Base-by-base conservation (phyloP, 345 rosid genomes). In the Eucalyptus sp. region DNA sequence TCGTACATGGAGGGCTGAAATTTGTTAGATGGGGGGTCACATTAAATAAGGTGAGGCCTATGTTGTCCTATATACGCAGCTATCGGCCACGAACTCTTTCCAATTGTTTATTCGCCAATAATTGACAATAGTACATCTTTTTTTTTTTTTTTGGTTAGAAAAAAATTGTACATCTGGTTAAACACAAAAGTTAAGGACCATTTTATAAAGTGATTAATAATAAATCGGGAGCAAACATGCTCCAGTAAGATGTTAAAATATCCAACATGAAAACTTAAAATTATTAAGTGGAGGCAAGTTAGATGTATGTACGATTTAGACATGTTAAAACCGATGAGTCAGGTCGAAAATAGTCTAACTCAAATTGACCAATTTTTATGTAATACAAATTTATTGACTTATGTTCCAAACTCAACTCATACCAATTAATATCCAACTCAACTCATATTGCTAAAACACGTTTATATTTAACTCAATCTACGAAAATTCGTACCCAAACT, bases 301-400 rank as follows among this genome's bases (percentile, higher is more conserved):
- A 20, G 25, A 54, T 54, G 27, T 54, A 54, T 22, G 27, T 22
- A 54, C 1, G 2, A 22, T 22, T 22, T 54, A 20, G 27, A 54
- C 27, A 22, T 25, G 0, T 24, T 25, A 24, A 56, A 56, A 22
- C 0, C 10, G 0, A 25, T 56, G 0, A 25, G 29, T 1, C 0
- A 1, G 13, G 0, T 56, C 0, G 1, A 24, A 56, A 56, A 56
- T 56, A 56, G 1, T 24, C 0, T 2, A 24, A 56, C 1, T 56
- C 1, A 56, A 56, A 56, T 56, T 56, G 3, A 9, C 1, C 6
- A 24, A 18, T 52, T 52, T 52, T 52, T 10, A 52, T 3, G 0
- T 52, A 20, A 52, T 52, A 52, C 10, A 52, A 52, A 52, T 20
- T 18, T 52, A 52, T 52, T 52, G 58, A 20, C 2, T 2, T 2